Conservation (phyloP, 2,329 filamentous ascomycete genomes). For the Botrytis squamosa region DNA sequence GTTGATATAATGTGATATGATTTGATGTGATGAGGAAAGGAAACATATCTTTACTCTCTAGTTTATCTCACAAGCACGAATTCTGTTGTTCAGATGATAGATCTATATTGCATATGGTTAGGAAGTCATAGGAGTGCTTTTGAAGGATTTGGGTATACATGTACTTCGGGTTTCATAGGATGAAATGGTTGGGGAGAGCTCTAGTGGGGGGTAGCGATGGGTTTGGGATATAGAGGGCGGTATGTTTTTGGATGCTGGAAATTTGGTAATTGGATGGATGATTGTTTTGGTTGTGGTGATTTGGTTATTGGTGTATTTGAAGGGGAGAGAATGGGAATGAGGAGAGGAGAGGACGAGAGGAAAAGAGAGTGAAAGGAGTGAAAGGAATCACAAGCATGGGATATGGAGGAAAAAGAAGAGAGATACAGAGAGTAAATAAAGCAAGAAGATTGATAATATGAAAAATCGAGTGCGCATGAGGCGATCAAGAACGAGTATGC, state of each 20-base stretch:
- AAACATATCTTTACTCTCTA: accelerated
- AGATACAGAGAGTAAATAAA: no score
- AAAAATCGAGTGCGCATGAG: not conserved
- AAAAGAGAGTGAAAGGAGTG: not conserved
- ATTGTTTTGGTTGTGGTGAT: not conserved
- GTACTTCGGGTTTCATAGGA: no score
- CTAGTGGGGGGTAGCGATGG: no score
- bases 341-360: not conserved
- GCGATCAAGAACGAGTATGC: not conserved
- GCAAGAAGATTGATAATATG: not conserved
- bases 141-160: no score
- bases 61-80: not conserved
- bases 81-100: accelerated
- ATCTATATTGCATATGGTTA: not conserved
- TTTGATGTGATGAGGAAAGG: not conserved
- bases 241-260: not conserved
- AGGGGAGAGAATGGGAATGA: not conserved
- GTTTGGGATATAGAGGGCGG: not conserved
- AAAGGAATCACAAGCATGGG: not conserved
- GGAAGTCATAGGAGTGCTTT: not conserved
- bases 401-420: no score
- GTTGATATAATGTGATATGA: not conserved
- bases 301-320: not conserved
- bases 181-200: no score
- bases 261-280: not conserved